Percentiles rank a stretch among this genome's conserved stretches.
These are phyloP conservation scores for Fragaria iinumae DNA, from an alignment of 306 rosid species.

Conservation along the genomic window DNA sequence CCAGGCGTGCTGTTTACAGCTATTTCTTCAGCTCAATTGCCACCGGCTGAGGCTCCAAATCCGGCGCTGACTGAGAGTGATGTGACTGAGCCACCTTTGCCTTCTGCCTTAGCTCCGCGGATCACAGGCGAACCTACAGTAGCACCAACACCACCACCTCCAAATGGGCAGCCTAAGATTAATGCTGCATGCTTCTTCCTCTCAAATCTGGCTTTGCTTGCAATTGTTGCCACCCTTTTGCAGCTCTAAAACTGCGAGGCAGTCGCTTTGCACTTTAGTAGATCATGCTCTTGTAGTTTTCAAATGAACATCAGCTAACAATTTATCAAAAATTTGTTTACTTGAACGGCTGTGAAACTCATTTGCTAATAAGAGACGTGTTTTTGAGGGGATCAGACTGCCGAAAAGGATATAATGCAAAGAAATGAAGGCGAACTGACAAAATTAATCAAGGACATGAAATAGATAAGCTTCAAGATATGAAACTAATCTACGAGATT, in stretches of 20 bases:
- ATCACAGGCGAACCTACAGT: conserved; percentile 22
- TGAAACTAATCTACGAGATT: too few species aligned
- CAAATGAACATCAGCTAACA: conserved; percentile 9
- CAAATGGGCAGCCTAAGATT: conserved; percentile 54
- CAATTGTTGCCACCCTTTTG: conserved; percentile 33
- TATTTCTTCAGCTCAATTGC: conserved; percentile 12
- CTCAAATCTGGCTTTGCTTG: conserved; percentile 41
- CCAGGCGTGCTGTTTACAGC: conserved; percentile 45
- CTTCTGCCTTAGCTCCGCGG: conserved; percentile 38
- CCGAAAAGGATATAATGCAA: neutral
- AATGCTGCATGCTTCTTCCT: conserved; percentile 37
- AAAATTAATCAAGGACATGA: too few species aligned
- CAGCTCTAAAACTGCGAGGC: conserved; percentile 24
- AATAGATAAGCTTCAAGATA: too few species aligned
- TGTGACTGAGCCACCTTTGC: conserved; percentile 71
- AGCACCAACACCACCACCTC: conserved; percentile 10
- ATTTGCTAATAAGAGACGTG: neutral
- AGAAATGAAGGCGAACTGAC: neutral
- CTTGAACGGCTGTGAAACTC: neutral
- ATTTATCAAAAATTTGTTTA: too few species aligned
- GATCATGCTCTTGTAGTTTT: conserved; percentile 15
- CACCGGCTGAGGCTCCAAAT: conserved; percentile 68
- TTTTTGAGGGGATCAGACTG: neutral
- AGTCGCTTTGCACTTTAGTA: neutral
- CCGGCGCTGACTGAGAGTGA: conserved; percentile 47